Evolutionary conservation across 768 basidiomycete species (phyloP).

Genomic region (Phaffia australis): DNA sequence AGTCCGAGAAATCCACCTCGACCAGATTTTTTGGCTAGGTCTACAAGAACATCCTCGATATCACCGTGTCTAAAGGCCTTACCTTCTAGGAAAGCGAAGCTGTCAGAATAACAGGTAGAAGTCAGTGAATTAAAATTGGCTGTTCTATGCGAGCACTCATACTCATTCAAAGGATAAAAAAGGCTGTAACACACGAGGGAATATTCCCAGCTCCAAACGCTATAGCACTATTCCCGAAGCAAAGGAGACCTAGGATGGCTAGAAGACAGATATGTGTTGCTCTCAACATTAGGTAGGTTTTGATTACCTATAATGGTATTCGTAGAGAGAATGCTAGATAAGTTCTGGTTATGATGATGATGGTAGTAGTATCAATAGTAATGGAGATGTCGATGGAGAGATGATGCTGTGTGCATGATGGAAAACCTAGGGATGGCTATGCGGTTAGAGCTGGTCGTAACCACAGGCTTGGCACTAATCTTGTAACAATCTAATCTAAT

Average conservation of each 20-base stretch:
- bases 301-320: no score
- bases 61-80: constrained; percentile 80
- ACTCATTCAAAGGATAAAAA: neutral
- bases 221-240: constrained; percentile 30
- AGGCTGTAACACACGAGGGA: constrained; percentile 47
- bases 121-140: neutral
- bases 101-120: constrained; percentile 30
- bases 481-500: no score
- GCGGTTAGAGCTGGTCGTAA: no score
- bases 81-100: constrained; percentile 77
- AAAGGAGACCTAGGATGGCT: neutral
- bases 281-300: no score
- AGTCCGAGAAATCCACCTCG: constrained; percentile 26
- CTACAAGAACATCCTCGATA: constrained; percentile 57
- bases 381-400: no score
- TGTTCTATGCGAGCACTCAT: neutral
- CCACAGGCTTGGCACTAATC: no score
- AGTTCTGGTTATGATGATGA: no score
- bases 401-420: no score
- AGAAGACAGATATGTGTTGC: no score
- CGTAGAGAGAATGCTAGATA: no score
- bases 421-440: no score
- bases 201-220: constrained; percentile 83
- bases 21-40: constrained; percentile 29
- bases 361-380: no score